Evolutionary conservation across 225 moss, liverwort and hornwort species (phyloP), one percentile per base, ranked within the genome.

Genomic region (Neckera pumila): DNA sequence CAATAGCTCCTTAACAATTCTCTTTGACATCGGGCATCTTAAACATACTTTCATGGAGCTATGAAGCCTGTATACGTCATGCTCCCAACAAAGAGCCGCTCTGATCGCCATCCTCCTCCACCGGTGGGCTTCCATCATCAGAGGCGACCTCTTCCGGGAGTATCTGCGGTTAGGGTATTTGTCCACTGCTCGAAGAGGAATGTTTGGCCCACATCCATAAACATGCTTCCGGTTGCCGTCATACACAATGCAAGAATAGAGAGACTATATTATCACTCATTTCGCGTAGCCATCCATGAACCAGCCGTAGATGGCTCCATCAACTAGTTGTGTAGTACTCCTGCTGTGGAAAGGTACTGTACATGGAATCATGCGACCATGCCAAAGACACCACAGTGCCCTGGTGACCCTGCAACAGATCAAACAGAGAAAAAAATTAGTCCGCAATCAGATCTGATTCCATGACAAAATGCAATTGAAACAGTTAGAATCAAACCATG

Each of bases 221-320:
- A 96, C 84, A 81, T 86, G 93, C 25, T 94, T 94, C 67, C 94
- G 90, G 64, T 87, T 89, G 14, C 89, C 87, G 38, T 95, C 97
- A 80, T 95, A 93, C 51, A 93, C 79, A 85, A 95, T 92, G 89
- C 75, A 89, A 31, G 95, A 91, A 80, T 97, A 95, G 13, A 88
- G 89, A 60, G 89, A 89, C 45, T 87, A 90, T 62, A 86, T 89
- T 42, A 82, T 92, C 57, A 92, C 90, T 63, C 90, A 89, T 76
- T 89, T 96, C 34, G 94, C 84, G 80, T 95, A 95, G 47, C 95
- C 97, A 82, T 96, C 96, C 91, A 97, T 92, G 86, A 91, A 95
- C 97, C 97, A 97, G 59, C 93, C 88, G 84, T 94, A 95, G 87
- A 95, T 92, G 64, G 94, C 97, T 93, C 97, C 97, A 88, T 97